phyloP scores from a whole-genome alignment of 2,329 filamentous ascomycete genomes.

The Neofusicoccum sp. region DNA sequence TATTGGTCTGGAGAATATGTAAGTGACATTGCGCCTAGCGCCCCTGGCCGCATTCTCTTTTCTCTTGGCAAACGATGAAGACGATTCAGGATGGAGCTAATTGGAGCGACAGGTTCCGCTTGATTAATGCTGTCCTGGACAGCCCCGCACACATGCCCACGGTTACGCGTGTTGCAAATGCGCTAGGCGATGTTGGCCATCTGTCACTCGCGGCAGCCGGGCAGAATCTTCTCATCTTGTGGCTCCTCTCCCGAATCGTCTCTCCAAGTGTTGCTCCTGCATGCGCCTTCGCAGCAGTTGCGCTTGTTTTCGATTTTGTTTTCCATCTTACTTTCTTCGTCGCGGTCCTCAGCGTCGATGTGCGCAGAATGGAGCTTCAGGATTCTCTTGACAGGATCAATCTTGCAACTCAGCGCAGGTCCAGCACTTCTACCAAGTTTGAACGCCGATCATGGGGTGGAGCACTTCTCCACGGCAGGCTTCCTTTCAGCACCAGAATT shows the following conservation, averaged over 20 bases:
- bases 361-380: constrained; percentile 70
- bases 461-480: constrained; percentile 61
- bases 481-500: constrained; percentile 69
- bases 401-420: constrained; percentile 19
- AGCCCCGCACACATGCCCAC: constrained; percentile 68
- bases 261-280: constrained; percentile 71
- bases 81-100: not conserved
- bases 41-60: not conserved
- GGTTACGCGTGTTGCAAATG: constrained; percentile 67
- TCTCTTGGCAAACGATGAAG: not conserved
- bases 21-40: constrained; percentile 18
- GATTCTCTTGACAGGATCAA: constrained; percentile 61
- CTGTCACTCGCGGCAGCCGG: constrained; percentile 65
- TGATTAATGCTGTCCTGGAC: constrained; percentile 74
- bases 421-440: constrained; percentile 42
- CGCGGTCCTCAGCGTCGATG: constrained; percentile 75
- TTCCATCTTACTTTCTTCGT: constrained; percentile 79
- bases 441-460: constrained; percentile 57
- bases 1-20: constrained; percentile 74
- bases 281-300: constrained; percentile 72
- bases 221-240: constrained; percentile 68
- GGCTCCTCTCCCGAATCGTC: constrained; percentile 63
- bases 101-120: constrained; percentile 54
- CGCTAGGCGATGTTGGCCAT: constrained; percentile 70
- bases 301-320: constrained; percentile 73